Conservation (phyloP, 495 filamentous ascomycete genomes). For the Aspergillus haitiensis region DNA sequence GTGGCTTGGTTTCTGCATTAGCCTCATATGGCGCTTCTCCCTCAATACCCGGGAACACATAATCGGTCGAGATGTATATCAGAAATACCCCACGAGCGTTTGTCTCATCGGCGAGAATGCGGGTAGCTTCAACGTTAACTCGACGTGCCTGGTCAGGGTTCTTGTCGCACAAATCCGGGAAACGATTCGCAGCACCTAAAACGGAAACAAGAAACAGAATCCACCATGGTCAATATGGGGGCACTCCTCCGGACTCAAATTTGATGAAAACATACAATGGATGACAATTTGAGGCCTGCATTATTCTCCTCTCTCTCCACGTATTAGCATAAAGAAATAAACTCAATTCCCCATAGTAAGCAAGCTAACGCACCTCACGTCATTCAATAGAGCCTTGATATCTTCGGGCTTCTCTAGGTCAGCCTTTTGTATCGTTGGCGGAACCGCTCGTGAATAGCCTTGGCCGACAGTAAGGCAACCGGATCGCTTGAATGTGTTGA, state of each 20-base stretch:
- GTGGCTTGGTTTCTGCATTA: constrained; percentile 61
- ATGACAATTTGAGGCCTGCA: constrained; percentile 76
- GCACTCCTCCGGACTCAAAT: constrained; percentile 1
- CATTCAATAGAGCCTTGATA: constrained; percentile 61
- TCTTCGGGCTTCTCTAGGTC: constrained; percentile 64
- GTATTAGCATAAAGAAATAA: constrained; percentile 17
- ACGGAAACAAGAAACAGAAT: too few species aligned
- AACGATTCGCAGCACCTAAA: constrained; percentile 85
- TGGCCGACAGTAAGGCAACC: constrained; percentile 82
- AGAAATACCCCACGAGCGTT: constrained; percentile 63
- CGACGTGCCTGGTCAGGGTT: constrained; percentile 73
- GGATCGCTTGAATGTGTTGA: constrained; percentile 66
- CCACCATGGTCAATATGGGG: constrained; percentile 19
- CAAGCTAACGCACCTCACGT: constrained; percentile 42
- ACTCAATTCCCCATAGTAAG: constrained; percentile 7
- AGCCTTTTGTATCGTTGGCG: constrained; percentile 71
- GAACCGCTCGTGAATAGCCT: constrained; percentile 70
- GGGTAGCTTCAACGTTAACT: constrained; percentile 74
- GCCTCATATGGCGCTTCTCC: constrained; percentile 85
- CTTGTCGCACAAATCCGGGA: constrained; percentile 78
- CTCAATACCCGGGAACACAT: constrained; percentile 80
- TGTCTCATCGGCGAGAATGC: constrained; percentile 64
- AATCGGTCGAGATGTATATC: constrained; percentile 94
- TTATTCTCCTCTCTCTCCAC: background rate
- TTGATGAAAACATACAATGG: constrained; percentile 61